Conservation (phyloP, 768 basidiomycete genomes). For the Cubamyces sp. region DNA sequence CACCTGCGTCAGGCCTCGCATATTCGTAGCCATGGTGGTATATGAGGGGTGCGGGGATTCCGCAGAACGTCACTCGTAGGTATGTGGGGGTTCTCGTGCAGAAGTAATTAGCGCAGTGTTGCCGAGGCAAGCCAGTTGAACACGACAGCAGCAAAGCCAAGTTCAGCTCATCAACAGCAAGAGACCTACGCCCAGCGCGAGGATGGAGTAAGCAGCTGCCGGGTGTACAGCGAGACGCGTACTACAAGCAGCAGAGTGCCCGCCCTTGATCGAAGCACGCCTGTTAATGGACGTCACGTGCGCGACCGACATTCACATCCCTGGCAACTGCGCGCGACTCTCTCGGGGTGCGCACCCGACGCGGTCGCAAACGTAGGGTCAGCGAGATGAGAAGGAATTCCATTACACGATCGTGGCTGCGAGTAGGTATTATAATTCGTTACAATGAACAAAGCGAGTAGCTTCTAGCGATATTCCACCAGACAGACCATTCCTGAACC, state of each 20-base stretch:
- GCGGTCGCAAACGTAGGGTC: neutral
- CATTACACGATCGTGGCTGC: constrained; percentile 11
- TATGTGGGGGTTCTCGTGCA: neutral
- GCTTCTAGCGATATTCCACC: neutral
- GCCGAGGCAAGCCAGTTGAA: neutral
- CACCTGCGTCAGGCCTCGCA: constrained; percentile 94
- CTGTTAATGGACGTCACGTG: constrained; percentile 5
- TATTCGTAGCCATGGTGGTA: constrained; percentile 77
- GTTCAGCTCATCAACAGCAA: constrained; percentile 16
- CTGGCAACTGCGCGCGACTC: neutral
- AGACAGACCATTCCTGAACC: neutral
- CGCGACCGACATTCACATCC: neutral
- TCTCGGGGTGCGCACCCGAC: neutral
- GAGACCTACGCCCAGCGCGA: neutral
- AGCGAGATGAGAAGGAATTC: neutral
- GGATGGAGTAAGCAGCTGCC: neutral
- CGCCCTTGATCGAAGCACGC: constrained; percentile 4
- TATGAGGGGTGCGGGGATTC: constrained; percentile 12
- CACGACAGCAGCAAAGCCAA: neutral
- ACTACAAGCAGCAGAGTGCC: neutral
- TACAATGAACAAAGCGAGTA: constrained; percentile 10
- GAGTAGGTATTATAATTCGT: constrained; percentile 14
- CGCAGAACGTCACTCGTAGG: constrained; percentile 3
- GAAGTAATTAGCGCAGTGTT: neutral
- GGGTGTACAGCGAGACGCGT: neutral